Conservation (phyloP, 2,329 filamentous ascomycete species). For the Cladosporium oxysporum region DNA sequence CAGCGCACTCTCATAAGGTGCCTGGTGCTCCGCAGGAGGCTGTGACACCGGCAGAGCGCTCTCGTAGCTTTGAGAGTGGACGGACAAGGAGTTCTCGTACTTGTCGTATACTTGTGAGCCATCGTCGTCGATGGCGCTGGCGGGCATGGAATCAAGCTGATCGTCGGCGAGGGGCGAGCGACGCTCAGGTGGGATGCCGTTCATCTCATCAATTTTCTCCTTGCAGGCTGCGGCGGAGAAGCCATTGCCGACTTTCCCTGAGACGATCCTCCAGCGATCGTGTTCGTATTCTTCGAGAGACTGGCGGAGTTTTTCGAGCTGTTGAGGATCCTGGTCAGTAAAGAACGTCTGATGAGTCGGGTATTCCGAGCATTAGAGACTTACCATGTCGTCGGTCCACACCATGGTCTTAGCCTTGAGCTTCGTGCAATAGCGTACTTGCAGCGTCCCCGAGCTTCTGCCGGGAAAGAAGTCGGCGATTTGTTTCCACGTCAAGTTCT, state of each 20-base stretch:
- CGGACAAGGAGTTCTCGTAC: slow-evolving; percentile 17
- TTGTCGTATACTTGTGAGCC: slow-evolving; percentile 14
- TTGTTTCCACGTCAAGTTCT: slow-evolving; percentile 94
- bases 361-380: slow-evolving; percentile 31
- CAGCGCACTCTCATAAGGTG: slow-evolving; percentile 13
- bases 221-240: slow-evolving; percentile 86
- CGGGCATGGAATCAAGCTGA: slow-evolving; percentile 20
- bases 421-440: slow-evolving; percentile 94
- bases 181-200: slow-evolving; percentile 19
- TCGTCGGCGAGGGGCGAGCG: slow-evolving; percentile 22
- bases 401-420: slow-evolving; percentile 89
- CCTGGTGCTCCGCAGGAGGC: not conserved
- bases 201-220: slow-evolving; percentile 71
- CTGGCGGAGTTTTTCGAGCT: slow-evolving; percentile 76
- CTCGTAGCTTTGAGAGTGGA: slow-evolving; percentile 14
- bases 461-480: slow-evolving; percentile 96
- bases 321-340: slow-evolving; percentile 17
- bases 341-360: not conserved
- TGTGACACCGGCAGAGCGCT: not conserved
- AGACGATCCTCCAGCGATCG: slow-evolving; percentile 90
- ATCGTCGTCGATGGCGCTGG: slow-evolving; percentile 18
- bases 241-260: slow-evolving; percentile 85
- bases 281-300: slow-evolving; percentile 83
- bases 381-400: slow-evolving; percentile 92
- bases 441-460: slow-evolving; percentile 82